Evolutionary conservation across 2,329 filamentous ascomycete genomes (phyloP), one percentile per base, ranked within the genome.

Genomic region (Diaporthe vexans): DNA sequence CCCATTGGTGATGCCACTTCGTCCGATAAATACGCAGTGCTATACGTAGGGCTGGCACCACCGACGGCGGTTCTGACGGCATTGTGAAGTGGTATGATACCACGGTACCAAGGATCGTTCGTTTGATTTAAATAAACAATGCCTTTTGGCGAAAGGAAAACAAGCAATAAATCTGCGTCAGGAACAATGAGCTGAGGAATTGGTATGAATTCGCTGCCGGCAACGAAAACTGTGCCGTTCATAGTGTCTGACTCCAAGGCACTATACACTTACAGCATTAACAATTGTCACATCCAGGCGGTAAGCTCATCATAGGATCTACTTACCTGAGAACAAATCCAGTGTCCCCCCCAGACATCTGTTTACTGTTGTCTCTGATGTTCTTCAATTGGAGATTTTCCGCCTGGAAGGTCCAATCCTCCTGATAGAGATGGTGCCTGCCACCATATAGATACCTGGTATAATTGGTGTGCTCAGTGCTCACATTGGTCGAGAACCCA

Each of bases 201-300:
- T 8, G 24, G 3, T 5, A 6, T 0, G 24, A 61, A 11, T n/a
- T 21, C n/a, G 15, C n/a, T 21, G 3, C 1, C 1, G 0, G 21
- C 37, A 0, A 2, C 0, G 1, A 0, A 40, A 0, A 17, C 8
- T 4, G 58, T 61, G 37, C 58, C 58, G n/a, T n/a, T n/a, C n/a
- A n/a, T n/a, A n/a, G n/a, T n/a, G n/a, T n/a, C n/a, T 26, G 57
- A 17, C 4, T 0, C 0, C 7, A 26, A 0, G 3, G 57, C 6
- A 26, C 57, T 59, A 19, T 3, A 19, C 6, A 19, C 4, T 17
- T 8, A 26, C 11, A 4, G 10, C 3, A 37, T 59, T 5, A 40
- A 19, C 29, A 29, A 29, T n/a, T n/a, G n/a, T n/a, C n/a, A n/a
- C n/a, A n/a, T n/a, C n/a, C n/a, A n/a, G n/a, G n/a, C n/a, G n/a